Percentiles rank a stretch among this genome's conserved stretches.
Evolutionary conservation across 805 yeast species (phyloP).

Genomic region (Wickerhamiella brachini): DNA sequence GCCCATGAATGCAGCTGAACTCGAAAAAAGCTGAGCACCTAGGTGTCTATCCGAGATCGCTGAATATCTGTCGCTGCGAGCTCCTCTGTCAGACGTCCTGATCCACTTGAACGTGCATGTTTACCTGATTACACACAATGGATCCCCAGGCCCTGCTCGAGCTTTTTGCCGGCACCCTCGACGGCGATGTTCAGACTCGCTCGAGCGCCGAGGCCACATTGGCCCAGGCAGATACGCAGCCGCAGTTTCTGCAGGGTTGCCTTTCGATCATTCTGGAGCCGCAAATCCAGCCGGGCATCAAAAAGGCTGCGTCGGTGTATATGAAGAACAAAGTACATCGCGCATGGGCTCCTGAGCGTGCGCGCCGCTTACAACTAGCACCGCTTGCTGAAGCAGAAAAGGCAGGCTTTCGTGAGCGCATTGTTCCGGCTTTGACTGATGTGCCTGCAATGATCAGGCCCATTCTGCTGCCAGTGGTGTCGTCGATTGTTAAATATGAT

Average conservation of each 20-base stretch:
- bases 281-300: conserved; percentile 38
- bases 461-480: conserved; percentile 35
- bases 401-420: conserved; percentile 53
- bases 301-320: conserved; percentile 66
- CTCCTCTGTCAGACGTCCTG: too few relatives aligned
- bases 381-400: conserved; percentile 40
- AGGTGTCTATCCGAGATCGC: too few relatives aligned
- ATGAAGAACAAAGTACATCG: conserved; percentile 60
- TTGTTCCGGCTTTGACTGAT: conserved; percentile 47
- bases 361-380: conserved; percentile 10
- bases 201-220: conserved; percentile 58
- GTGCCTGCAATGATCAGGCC: conserved; percentile 30
- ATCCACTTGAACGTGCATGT: neutral
- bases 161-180: conserved; percentile 69
- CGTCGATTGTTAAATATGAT: conserved; percentile 37
- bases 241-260: conserved; percentile 75
- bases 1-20: too few relatives aligned
- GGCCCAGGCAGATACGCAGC: conserved; percentile 36
- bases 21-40: too few relatives aligned
- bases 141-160: conserved; percentile 53
- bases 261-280: conserved; percentile 52
- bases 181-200: conserved; percentile 47
- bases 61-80: too few relatives aligned
- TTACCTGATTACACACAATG: conserved; percentile 30
- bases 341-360: conserved; percentile 38